Evolutionary conservation across 352 stramenopile genomes (phyloP), one percentile per base, ranked within the genome.

Genomic region (Phytophthora agathidicida): DNA sequence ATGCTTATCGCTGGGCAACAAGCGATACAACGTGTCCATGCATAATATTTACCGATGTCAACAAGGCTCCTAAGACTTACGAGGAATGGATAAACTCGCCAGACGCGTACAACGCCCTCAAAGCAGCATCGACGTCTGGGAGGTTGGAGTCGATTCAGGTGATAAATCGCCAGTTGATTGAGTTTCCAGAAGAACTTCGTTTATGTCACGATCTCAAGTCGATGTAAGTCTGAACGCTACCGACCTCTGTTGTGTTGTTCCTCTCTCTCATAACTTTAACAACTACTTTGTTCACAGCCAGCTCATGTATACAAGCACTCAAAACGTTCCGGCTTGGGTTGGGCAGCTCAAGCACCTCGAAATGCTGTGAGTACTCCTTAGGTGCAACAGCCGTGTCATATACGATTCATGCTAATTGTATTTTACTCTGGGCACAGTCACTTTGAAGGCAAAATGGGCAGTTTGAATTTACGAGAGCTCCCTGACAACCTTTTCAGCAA

Each of bases 121-220:
- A 22, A 7, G 27, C 38, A 1, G 32, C 75, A 0, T 63, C 66
- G 10, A 32, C 48, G 8, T 36, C 59, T 1, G 69, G 73, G 5
- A 11, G 14, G 3, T 11, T 74, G 20, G 23, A 53, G 13, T 58
- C 47, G 4, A 35, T 75, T 6, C 50, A 75, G 13, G 33, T 72
- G 26, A 69, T 69, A 11, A 75, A 68, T 57, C 62, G 47, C 1
- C 39, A 53, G 5, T 31, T 68, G 3, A 13, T 30, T 1, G 26
- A 52, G 8, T 52, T 51, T 30, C 62, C 62, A 6, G 41, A 66
- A 10, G 35, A 58, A 8, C 42, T 71, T 32, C 30, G 23, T 5
- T 36, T 14, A 2, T 68, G 66, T 24, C 47, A 9, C 3, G 36
- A 54, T 0, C 39, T 74, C 13, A 52, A 48, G n/a, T 23, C 53